Conservation (phyloP, 2,329 filamentous ascomycete genomes). For the Xylariaceae sp. region DNA sequence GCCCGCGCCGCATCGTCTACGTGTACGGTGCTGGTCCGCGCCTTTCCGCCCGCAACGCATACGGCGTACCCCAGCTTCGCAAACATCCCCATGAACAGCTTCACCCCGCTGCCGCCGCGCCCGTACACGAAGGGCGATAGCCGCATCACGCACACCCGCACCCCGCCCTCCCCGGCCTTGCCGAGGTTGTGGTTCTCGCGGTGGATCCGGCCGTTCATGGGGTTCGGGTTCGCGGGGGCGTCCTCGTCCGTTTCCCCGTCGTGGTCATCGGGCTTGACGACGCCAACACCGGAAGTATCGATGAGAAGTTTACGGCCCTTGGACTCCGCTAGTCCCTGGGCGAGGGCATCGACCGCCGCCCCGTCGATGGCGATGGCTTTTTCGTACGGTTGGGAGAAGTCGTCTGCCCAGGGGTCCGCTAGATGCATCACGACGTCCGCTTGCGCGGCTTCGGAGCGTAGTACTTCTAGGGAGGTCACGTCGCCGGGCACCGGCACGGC, state of each 20-base stretch:
- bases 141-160: constrained; percentile 37
- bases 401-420: constrained; percentile 32
- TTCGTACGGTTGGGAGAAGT: constrained; percentile 29
- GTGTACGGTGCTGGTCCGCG: constrained; percentile 23
- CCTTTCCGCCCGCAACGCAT: constrained; percentile 12
- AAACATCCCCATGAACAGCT: constrained; percentile 33
- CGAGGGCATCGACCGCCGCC: constrained; percentile 39
- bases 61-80: constrained; percentile 33
- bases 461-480: constrained; percentile 36
- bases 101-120: constrained; percentile 37
- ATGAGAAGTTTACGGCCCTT: constrained; percentile 34
- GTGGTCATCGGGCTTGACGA: constrained; percentile 25
- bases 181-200: constrained; percentile 34
- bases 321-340: constrained; percentile 27
- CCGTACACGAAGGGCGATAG: constrained; percentile 45
- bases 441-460: constrained; percentile 36
- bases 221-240: constrained; percentile 18
- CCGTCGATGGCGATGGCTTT: constrained; percentile 32
- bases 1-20: constrained; percentile 42
- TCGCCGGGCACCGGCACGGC: constrained; percentile 40
- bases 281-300: constrained; percentile 34
- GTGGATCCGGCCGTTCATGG: constrained; percentile 27
- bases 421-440: constrained; percentile 44
- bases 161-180: constrained; percentile 28
- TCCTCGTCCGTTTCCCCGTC: constrained; percentile 33